Percentiles rank a stretch among this genome's conserved stretches.
Evolutionary conservation across 345 rosid species (phyloP).

Genomic region (Gossypium bickii): DNA sequence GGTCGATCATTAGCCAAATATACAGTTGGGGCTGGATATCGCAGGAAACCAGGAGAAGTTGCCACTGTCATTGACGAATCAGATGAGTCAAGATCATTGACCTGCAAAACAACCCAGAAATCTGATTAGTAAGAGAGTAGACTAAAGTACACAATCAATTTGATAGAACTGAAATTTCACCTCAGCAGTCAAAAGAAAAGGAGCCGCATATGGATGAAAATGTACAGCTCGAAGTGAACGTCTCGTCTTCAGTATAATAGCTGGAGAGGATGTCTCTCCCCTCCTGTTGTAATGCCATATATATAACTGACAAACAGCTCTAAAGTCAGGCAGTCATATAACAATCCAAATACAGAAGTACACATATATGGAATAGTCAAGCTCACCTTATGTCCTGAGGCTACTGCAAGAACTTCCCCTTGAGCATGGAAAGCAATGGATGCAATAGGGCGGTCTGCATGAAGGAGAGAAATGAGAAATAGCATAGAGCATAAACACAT

Average conservation of each 20-base stretch:
- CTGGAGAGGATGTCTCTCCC: slow-evolving; percentile 62
- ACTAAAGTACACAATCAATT: slow-evolving; percentile 20
- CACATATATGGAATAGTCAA: background rate
- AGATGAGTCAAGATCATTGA: slow-evolving; percentile 73
- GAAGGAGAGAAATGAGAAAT: slow-evolving; percentile 8
- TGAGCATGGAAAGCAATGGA: slow-evolving; percentile 80
- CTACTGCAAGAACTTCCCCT: slow-evolving; percentile 74
- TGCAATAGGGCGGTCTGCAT: slow-evolving; percentile 70
- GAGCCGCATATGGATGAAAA: slow-evolving; percentile 71
- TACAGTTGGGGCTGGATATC: slow-evolving; percentile 60
- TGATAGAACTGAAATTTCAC: slow-evolving; percentile 28
- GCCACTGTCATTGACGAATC: slow-evolving; percentile 62
- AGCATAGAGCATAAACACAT: slow-evolving; percentile 4
- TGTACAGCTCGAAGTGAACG: slow-evolving; percentile 78
- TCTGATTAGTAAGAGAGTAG: slow-evolving; percentile 15
- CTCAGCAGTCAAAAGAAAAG: slow-evolving; percentile 76
- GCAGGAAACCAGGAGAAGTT: slow-evolving; percentile 60
- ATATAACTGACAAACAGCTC: slow-evolving; percentile 41
- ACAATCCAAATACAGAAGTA: background rate
- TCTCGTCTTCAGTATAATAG: slow-evolving; percentile 52
- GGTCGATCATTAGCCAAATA: slow-evolving; percentile 42
- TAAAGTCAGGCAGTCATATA: slow-evolving; percentile 18
- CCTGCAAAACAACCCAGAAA: slow-evolving; percentile 48
- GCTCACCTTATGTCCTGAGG: slow-evolving; percentile 74
- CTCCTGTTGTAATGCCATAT: slow-evolving; percentile 66